phyloP scores from a whole-genome alignment of 2,329 filamentous ascomycete genomes.

The Cladosporium oxysporum region DNA sequence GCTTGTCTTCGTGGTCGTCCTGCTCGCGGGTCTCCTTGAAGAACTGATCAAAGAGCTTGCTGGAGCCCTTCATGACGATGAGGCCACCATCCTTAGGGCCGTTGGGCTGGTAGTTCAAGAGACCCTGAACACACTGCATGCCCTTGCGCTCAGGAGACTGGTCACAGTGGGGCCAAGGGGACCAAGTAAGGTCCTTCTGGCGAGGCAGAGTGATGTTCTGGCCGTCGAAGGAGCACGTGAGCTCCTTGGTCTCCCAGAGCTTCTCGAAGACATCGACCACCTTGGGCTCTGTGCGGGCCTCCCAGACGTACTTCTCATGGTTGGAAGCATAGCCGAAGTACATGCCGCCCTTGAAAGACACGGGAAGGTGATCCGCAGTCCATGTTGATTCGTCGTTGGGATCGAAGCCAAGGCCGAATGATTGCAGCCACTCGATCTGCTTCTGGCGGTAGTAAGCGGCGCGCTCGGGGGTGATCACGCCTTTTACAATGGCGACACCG shows the following conservation, averaged over 20 bases:
- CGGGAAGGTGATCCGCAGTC: conserved; percentile 47
- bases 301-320: conserved; percentile 50
- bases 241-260: conserved; percentile 42
- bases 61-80: conserved; percentile 47
- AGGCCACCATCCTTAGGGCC: conserved; percentile 51
- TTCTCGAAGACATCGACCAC: conserved; percentile 46
- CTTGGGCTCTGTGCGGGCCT: conserved; percentile 44
- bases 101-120: conserved; percentile 49
- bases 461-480: conserved; percentile 30
- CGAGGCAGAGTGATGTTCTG: conserved; percentile 49
- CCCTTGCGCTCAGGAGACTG: conserved; percentile 46
- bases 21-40: conserved; percentile 41
- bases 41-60: conserved; percentile 48
- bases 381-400: conserved; percentile 41
- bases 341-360: conserved; percentile 48
- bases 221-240: conserved; percentile 37
- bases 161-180: conserved; percentile 50
- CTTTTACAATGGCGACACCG: conserved; percentile 36
- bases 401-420: conserved; percentile 36
- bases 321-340: conserved; percentile 43
- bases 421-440: conserved; percentile 37
- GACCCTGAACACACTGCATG: conserved; percentile 46
- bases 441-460: conserved; percentile 34
- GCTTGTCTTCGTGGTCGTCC: conserved; percentile 36
- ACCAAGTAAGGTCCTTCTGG: conserved; percentile 42